Evolutionary conservation across 148 eudicot species (phyloP).

Genomic region (Nepenthes gracilis): DNA sequence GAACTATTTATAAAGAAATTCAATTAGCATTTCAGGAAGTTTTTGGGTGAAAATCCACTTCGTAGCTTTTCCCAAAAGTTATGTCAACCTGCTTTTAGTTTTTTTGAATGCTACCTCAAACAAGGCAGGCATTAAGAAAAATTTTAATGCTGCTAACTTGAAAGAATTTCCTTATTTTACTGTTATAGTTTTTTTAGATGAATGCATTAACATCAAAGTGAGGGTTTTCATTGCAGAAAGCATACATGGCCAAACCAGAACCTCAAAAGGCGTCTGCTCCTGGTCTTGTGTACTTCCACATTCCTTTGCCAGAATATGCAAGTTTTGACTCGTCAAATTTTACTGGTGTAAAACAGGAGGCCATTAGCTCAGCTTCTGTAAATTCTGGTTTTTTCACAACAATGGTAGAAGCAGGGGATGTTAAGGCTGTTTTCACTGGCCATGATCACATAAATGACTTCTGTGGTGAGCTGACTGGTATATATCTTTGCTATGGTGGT

Average conservation of each 20-base stretch:
- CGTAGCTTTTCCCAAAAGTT: no score
- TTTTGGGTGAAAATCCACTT: no score
- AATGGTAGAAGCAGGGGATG: conserved; percentile 71
- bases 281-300: conserved; percentile 82
- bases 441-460: conserved; percentile 95
- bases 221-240: conserved; percentile 29
- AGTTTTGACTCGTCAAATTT: conserved; percentile 52
- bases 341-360: conserved; percentile 78
- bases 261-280: conserved; percentile 55
- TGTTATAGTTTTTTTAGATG: neutral
- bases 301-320: conserved; percentile 81
- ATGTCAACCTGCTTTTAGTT: no score
- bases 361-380: conserved; percentile 59
- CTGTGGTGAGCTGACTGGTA: conserved; percentile 58
- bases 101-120: no score
- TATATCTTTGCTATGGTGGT: conserved; percentile 84
- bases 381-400: conserved; percentile 86
- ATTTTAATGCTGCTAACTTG: neutral
- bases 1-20: no score
- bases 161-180: neutral
- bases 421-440: conserved; percentile 70
- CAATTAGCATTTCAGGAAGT: no score
- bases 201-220: neutral
- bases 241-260: conserved; percentile 35
- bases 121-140: no score